Base-by-base conservation (phyloP, 352 stramenopile species). In the Phytophthora sojae region DNA sequence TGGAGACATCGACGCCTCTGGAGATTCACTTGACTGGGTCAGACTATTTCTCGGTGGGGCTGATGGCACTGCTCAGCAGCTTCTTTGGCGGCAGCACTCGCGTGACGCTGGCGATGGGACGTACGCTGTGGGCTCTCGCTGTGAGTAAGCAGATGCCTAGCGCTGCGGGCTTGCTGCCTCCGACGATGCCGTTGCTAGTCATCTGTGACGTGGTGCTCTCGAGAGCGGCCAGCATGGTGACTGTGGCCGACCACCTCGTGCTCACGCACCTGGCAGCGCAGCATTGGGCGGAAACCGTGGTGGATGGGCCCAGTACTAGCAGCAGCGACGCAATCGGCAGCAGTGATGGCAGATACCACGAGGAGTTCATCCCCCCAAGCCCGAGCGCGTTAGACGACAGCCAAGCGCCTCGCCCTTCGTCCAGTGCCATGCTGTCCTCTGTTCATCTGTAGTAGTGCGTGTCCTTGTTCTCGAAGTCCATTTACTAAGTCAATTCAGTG, bases 231-330 rank as follows among this genome's bases (percentile, higher is more conserved):
- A 77, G 66, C 17, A 45, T 80, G 12, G 70, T 86, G 12, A 76
- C 61, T 26, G 62, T 81, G 14, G 59, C 72, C 55, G 82, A 85
- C 45, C 70, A 87, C 61, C 50, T 88, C 11, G 49, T 86, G 19
- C 52, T 88, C 23, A 80, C 75, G 14, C 62, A 81, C 17, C 56
- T 92, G 32, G 49, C 80, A 45, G 81, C 77, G 15, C 73, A 88
- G 26, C 67, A 87, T 35, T 80, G 75, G 71, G 78, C 70, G 32
- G 84, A 92, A 66, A 77, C 53, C 3, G 75, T 83, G 25, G 64
- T 83, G 8, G 25, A 52, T 0, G 29, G 37, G 37, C 17, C 58
- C 39, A 19, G 29, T 23, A 57, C 6, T 8, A 51, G 26, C 19
- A 58, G 7, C 37, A 50, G 35, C 37, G 52, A 56, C 21, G 71